These are phyloP conservation scores for Theobroma grandiflorum DNA, from an alignment of 441 rosid genomes.

Conservation along the genomic window DNA sequence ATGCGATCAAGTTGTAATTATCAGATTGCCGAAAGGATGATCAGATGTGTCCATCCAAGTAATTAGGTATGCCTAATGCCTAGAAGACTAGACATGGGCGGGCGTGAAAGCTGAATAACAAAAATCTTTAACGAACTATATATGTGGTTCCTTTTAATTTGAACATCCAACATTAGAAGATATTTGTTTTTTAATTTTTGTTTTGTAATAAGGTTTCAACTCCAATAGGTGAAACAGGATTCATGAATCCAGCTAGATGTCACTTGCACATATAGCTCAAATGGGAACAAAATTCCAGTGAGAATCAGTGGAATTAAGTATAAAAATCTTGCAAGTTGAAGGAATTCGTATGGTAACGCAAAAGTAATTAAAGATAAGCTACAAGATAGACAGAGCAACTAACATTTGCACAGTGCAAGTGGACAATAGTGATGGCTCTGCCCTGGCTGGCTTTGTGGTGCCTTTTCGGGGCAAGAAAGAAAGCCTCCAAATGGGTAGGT, in stretches of 20 bases:
- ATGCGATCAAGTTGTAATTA: too few species aligned
- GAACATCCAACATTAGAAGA: not conserved
- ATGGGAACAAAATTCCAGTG: not conserved
- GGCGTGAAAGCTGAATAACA: not conserved
- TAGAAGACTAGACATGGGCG: too few species aligned
- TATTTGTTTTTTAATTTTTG: not conserved
- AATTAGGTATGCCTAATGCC: too few species aligned
- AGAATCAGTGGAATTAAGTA: not conserved
- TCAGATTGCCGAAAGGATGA: too few species aligned
- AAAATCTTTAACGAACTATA: too few species aligned
- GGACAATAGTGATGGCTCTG: too few species aligned
- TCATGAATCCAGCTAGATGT: not conserved
- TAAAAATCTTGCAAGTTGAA: not conserved
- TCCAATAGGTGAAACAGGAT: not conserved
- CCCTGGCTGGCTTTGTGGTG: not conserved
- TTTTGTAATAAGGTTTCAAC: too few species aligned
- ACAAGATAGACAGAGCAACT: not conserved
- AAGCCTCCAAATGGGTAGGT: not conserved
- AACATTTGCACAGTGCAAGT: too few species aligned
- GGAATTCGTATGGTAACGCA: not conserved
- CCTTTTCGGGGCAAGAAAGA: not conserved
- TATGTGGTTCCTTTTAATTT: not conserved
- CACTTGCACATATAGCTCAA: not conserved
- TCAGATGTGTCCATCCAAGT: too few species aligned
- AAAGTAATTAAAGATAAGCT: not conserved